phyloP scores from a whole-genome alignment of 176 grass and related monocot genomes.

The Cocos nucifera region DNA sequence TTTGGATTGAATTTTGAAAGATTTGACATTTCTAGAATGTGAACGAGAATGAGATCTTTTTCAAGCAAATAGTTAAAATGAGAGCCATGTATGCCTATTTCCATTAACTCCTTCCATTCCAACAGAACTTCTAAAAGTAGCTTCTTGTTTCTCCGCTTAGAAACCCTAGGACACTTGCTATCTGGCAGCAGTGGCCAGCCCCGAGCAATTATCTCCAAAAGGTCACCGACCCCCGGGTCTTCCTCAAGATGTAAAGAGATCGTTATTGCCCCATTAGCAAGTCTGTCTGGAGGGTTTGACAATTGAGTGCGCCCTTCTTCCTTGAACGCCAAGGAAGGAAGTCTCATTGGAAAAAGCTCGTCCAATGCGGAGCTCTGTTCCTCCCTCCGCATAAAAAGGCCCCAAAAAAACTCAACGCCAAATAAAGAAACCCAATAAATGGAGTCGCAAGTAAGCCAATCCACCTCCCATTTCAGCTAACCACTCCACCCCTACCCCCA shows the following conservation, averaged over 20 bases:
- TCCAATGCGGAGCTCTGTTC: slow-evolving; percentile 21
- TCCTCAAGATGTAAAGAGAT: slow-evolving; percentile 1
- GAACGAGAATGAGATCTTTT: too few relatives aligned
- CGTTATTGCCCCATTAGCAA: not conserved
- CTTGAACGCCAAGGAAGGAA: slow-evolving; percentile 38
- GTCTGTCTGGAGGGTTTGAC: slow-evolving; percentile 15
- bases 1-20: too few relatives aligned
- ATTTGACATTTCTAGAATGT: too few relatives aligned
- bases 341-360: slow-evolving; percentile 15
- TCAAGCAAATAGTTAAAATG: too few relatives aligned
- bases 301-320: slow-evolving; percentile 28
- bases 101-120: too few relatives aligned
- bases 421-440: slow-evolving; percentile 31
- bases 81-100: too few relatives aligned
- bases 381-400: slow-evolving; percentile 9
- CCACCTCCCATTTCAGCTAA: slow-evolving; percentile 3
- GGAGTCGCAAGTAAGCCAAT: slow-evolving; percentile 58
- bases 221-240: not conserved
- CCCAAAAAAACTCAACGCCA: slow-evolving; percentile 27
- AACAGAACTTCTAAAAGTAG: too few relatives aligned
- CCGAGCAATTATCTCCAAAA: too few relatives aligned
- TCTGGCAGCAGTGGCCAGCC: too few relatives aligned
- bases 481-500: not conserved
- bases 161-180: too few relatives aligned
- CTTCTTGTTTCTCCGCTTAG: too few relatives aligned